Percentiles rank a stretch among this genome's conserved stretches.
phyloP scores from a whole-genome alignment of 2,329 filamentous ascomycete genomes.

The Epichloe bromicola region DNA sequence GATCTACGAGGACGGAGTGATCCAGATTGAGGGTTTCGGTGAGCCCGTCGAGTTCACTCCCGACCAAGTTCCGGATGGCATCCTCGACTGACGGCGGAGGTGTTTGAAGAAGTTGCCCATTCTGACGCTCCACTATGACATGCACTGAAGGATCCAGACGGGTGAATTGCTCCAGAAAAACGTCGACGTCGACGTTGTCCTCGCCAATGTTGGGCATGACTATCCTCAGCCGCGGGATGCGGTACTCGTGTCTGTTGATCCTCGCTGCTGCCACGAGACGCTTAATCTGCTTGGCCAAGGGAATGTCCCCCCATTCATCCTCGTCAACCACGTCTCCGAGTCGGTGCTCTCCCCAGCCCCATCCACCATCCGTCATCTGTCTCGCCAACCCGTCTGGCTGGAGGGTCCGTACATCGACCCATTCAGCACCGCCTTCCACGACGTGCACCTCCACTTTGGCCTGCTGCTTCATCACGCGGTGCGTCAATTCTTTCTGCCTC shows the following conservation, averaged over 20 bases:
- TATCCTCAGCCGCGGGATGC: slow-evolving; percentile 21
- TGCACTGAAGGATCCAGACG: slow-evolving; percentile 19
- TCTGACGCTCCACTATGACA: slow-evolving; percentile 19
- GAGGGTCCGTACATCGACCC: slow-evolving; percentile 20
- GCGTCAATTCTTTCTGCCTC: slow-evolving; percentile 16
- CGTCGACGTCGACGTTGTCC: slow-evolving; percentile 16
- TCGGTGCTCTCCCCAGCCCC: slow-evolving; percentile 26
- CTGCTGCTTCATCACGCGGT: slow-evolving; percentile 21
- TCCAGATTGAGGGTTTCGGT: slow-evolving; percentile 27
- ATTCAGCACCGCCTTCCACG: slow-evolving; percentile 22
- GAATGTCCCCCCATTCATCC: slow-evolving; percentile 21
- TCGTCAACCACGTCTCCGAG: slow-evolving; percentile 17
- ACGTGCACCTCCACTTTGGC: slow-evolving; percentile 22
- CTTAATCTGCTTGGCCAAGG: slow-evolving; percentile 19
- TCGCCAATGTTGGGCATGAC: slow-evolving; percentile 21
- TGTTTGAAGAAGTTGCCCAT: slow-evolving; percentile 13
- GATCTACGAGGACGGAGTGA: slow-evolving; percentile 27
- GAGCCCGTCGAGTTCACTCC: slow-evolving; percentile 19
- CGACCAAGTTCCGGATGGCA: slow-evolving; percentile 19
- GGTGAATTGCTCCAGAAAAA: slow-evolving; percentile 19
- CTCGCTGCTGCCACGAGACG: slow-evolving; percentile 24
- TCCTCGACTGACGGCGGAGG: slow-evolving; percentile 13
- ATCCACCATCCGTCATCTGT: slow-evolving; percentile 28
- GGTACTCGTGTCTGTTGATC: slow-evolving; percentile 24
- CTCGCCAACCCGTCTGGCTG: slow-evolving; percentile 21